phyloP scores from a whole-genome alignment of 768 basidiomycete genomes.

The Boletus rex-veris region DNA sequence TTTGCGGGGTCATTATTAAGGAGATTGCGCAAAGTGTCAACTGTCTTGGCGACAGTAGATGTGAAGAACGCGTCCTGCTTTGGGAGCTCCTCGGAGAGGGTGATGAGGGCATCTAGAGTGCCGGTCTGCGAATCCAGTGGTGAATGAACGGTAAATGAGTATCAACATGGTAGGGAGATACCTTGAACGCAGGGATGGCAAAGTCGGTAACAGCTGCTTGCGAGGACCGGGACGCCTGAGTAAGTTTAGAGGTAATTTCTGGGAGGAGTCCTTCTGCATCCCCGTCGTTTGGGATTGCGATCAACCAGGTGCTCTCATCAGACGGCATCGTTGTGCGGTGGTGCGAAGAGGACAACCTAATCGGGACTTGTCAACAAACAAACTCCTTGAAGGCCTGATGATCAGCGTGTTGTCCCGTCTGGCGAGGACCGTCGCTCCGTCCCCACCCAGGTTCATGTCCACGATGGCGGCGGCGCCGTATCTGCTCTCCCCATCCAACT shows the following conservation, averaged over 20 bases:
- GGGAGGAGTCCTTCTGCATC: slow-evolving; percentile 74
- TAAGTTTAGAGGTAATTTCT: slow-evolving; percentile 61
- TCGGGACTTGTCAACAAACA: slow-evolving; percentile 6
- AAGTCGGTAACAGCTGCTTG: slow-evolving; percentile 58
- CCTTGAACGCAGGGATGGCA: slow-evolving; percentile 88
- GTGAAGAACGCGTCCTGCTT: slow-evolving; percentile 92
- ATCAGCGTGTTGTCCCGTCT: slow-evolving; percentile 6
- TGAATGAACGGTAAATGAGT: slow-evolving; percentile 4
- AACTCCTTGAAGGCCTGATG: too few relatives aligned
- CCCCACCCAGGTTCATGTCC: slow-evolving; percentile 35
- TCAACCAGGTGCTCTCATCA: slow-evolving; percentile 93
- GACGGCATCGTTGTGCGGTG: slow-evolving; percentile 66
- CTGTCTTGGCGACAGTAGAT: slow-evolving; percentile 81
- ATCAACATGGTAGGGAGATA: slow-evolving; percentile 25
- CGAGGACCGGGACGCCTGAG: slow-evolving; percentile 50
- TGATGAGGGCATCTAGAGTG: slow-evolving; percentile 85
- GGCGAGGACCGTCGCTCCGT: slow-evolving; percentile 1
- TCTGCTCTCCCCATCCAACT: slow-evolving; percentile 49
- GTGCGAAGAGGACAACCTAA: slow-evolving; percentile 3
- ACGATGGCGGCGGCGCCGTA: slow-evolving; percentile 41
- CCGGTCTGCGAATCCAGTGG: slow-evolving; percentile 61
- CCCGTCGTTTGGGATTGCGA: slow-evolving; percentile 82
- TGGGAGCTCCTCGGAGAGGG: slow-evolving; percentile 87
- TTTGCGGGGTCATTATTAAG: slow-evolving; percentile 83
- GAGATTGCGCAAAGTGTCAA: slow-evolving; percentile 89